Base-by-base conservation (phyloP, 2,329 filamentous ascomycete genomes). In the Ophiobolus disseminans region DNA sequence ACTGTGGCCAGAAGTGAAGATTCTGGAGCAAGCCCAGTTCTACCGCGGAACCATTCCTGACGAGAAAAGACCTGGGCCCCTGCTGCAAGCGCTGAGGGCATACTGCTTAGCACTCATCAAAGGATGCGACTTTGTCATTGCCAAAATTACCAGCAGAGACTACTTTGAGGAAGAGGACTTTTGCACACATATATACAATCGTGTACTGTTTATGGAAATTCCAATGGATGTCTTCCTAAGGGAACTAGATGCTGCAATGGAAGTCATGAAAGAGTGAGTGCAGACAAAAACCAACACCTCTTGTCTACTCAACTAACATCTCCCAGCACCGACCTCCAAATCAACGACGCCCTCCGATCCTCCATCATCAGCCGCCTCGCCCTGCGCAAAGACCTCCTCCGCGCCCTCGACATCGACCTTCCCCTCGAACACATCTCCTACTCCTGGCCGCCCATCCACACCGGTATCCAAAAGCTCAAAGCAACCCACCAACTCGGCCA, bases 131-230 rank as follows among this genome's bases (percentile, higher is more conserved):
- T 85, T 86, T 60, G 89, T 95, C 10, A 90, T 94, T 54, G 80
- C 86, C 40, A 84, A 86, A 36, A 87, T 97, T 53, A 86, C 85
- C 44, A 81, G 81, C n/a, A 90, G 96, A 69, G 88, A 95, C 60
- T 97, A 88, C 68, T 97, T 93, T 63, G 94, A 99, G 87, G 94
- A 99, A 75, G 94, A 99, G 73, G 94, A 99, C 66, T 97, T 99
- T 68, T 90, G 95, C 16, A 92, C 91, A 5, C 91, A 96, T 70
- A 89, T 92, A 0, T 97, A 94, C 69, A 88, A 91, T 59, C 84
- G 92, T 28, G 85, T 84, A 10, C 78, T 99, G 1, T 80, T 97
- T 5, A 84, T 86, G 20, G 54, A 52, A 34, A 47, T 59, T 6
- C 66, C 67, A 6, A 56, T 68, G 35, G 67, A 73, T 52, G 64